phyloP scores from a whole-genome alignment of 805 yeast genomes.

The Tetrapisispora namnaoensis region DNA sequence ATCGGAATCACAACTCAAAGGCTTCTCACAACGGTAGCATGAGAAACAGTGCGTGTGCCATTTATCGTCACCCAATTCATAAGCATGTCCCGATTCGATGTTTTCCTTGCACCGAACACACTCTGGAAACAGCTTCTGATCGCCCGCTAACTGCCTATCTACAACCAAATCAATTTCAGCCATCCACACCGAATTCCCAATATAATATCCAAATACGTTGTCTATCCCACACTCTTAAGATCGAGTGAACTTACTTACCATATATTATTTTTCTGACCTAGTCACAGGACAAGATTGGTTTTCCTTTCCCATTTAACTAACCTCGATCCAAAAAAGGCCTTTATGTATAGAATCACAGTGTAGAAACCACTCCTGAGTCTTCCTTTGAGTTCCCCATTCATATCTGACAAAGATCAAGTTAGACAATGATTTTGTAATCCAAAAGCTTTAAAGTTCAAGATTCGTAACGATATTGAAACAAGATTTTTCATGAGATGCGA shows the following conservation, averaged over 20 bases:
- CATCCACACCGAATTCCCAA: background rate
- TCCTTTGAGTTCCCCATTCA: too few relatives aligned
- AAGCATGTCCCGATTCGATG: constrained; percentile 86
- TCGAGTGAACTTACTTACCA: too few relatives aligned
- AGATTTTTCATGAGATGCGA: background rate
- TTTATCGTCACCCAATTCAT: constrained; percentile 85
- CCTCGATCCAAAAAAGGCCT: too few relatives aligned
- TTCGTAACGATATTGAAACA: too few relatives aligned
- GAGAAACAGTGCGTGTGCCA: constrained; percentile 94
- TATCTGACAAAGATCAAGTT: too few relatives aligned
- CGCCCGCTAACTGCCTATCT: background rate
- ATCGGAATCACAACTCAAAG: constrained; percentile 78
- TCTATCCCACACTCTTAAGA: background rate
- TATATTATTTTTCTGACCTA: too few relatives aligned
- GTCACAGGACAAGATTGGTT: too few relatives aligned
- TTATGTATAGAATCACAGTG: too few relatives aligned
- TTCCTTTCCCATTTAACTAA: too few relatives aligned
- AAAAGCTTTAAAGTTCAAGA: too few relatives aligned
- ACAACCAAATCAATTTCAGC: background rate
- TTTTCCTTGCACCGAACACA: constrained; percentile 40
- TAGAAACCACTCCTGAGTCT: too few relatives aligned
- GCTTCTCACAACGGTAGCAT: constrained; percentile 73
- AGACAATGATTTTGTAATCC: too few relatives aligned
- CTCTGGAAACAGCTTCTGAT: constrained; percentile 11
- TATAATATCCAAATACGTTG: background rate